Conservation (phyloP, 164 flowering plant species). For the Pachysandra terminalis region DNA sequence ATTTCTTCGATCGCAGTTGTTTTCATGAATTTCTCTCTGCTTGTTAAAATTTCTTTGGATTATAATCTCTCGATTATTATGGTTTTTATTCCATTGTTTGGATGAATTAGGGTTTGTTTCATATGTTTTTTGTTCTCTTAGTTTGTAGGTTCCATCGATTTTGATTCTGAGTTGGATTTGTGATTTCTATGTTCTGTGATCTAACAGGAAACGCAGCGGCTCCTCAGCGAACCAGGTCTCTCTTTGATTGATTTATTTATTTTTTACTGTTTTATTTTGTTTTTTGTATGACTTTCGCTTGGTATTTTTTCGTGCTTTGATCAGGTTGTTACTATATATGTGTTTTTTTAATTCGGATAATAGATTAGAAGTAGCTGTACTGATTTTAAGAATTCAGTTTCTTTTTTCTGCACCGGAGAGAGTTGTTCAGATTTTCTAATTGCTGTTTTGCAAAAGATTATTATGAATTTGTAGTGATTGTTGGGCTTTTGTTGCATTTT, state of each 20-base stretch:
- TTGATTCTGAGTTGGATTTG: slow-evolving; percentile 4
- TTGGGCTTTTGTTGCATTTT: neutral
- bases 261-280: neutral
- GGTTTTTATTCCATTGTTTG: neutral
- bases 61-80: neutral
- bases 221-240: slow-evolving; percentile 83
- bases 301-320: neutral
- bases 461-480: neutral
- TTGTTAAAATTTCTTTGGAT: neutral
- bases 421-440: neutral
- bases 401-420: neutral
- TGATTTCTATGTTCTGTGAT: slow-evolving; percentile 18
- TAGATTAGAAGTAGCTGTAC: no score
- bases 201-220: slow-evolving; percentile 83
- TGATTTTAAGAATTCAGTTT: neutral
- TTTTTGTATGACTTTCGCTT: neutral
- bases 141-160: slow-evolving; percentile 9
- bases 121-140: neutral
- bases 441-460: neutral
- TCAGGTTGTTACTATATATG: neutral
- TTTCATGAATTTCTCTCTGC: neutral
- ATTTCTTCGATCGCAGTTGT: slow-evolving; percentile 1
- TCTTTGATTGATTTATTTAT: neutral
- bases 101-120: slow-evolving; percentile 2
- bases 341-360: neutral